Conservation (phyloP, 768 basidiomycete species). For the Gautieria morchelliformis region DNA sequence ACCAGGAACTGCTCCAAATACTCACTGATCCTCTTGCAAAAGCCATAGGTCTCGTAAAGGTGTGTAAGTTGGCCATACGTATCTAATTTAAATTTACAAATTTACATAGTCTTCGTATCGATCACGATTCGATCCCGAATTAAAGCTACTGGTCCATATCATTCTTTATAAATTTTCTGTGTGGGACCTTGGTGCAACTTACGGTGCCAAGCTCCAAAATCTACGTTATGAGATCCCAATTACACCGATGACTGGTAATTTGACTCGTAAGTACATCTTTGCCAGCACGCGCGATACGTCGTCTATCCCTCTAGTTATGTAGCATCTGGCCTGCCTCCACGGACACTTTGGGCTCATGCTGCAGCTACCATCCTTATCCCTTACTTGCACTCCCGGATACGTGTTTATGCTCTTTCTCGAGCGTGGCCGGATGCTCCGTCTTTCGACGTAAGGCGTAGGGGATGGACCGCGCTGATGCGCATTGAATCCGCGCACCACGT, state of each 20-base stretch:
- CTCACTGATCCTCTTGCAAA: slow-evolving; percentile 74
- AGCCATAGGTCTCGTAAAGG: slow-evolving; percentile 58
- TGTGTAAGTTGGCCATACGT: slow-evolving; percentile 27
- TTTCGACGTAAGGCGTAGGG: slow-evolving; percentile 59
- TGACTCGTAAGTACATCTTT: slow-evolving; percentile 16
- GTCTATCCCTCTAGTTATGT: slow-evolving; percentile 2
- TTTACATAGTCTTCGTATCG: slow-evolving; percentile 42
- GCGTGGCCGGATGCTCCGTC: slow-evolving; percentile 91
- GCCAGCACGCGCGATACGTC: slow-evolving; percentile 16
- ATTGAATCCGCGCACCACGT: slow-evolving; percentile 59
- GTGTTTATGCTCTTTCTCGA: slow-evolving; percentile 64
- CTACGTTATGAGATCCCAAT: slow-evolving; percentile 42
- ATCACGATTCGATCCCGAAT: slow-evolving; percentile 62
- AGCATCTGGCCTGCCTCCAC: slow-evolving; percentile 61
- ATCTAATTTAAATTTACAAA: background rate
- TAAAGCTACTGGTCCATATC: slow-evolving; percentile 59
- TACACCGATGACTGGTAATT: slow-evolving; percentile 24
- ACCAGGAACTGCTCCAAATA: slow-evolving; percentile 75
- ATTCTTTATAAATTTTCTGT: slow-evolving; percentile 74
- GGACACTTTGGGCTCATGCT: slow-evolving; percentile 56
- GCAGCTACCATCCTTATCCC: slow-evolving; percentile 65
- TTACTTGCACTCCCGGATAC: slow-evolving; percentile 69
- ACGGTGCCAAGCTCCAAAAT: slow-evolving; percentile 78
- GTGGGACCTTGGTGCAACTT: slow-evolving; percentile 72
- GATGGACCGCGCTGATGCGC: slow-evolving; percentile 60